Percentiles rank a stretch among this genome's conserved stretches.
Evolutionary conservation across 805 yeast species (phyloP).

Genomic region (Candida ascalaphidarum): DNA sequence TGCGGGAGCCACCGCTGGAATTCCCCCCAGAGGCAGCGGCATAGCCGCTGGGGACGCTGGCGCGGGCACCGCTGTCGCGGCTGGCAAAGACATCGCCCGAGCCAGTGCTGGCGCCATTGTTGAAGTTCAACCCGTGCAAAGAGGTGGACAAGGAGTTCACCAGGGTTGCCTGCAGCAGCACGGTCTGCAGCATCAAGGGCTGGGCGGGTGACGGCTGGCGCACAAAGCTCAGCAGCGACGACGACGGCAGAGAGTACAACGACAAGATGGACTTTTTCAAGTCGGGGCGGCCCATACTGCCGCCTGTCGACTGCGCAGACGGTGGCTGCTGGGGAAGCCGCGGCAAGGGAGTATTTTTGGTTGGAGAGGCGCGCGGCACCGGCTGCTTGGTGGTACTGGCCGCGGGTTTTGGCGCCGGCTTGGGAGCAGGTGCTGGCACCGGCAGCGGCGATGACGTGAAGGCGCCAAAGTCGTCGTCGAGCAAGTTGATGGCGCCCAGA

Average conservation of each 20-base stretch:
- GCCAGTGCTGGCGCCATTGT: no score
- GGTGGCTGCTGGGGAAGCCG: constrained; percentile 5
- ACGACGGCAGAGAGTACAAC: constrained; percentile 56
- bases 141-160: constrained; percentile 9
- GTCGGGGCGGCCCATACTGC: constrained; percentile 55
- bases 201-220: no score
- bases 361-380: constrained; percentile 1
- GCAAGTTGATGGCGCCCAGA: constrained; percentile 5
- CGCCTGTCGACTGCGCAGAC: constrained; percentile 29
- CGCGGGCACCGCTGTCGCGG: not conserved
- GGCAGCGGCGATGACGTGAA: constrained; percentile 23
- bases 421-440: constrained; percentile 4
- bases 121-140: constrained; percentile 13
- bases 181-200: constrained; percentile 9
- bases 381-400: constrained; percentile 5
- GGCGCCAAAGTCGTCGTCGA: constrained; percentile 36
- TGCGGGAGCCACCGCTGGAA: constrained; percentile 1
- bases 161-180: constrained; percentile 7
- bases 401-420: constrained; percentile 1
- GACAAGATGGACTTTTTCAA: constrained; percentile 88
- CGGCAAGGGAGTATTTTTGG: not conserved
- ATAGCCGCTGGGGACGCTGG: constrained; percentile 1
- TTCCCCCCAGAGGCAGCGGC: constrained; percentile 4
- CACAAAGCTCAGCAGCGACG: constrained; percentile 36
- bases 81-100: not conserved